Evolutionary conservation across 108 stramenopile genomes (phyloP).

Genomic region (Nannochloropsis salina): DNA sequence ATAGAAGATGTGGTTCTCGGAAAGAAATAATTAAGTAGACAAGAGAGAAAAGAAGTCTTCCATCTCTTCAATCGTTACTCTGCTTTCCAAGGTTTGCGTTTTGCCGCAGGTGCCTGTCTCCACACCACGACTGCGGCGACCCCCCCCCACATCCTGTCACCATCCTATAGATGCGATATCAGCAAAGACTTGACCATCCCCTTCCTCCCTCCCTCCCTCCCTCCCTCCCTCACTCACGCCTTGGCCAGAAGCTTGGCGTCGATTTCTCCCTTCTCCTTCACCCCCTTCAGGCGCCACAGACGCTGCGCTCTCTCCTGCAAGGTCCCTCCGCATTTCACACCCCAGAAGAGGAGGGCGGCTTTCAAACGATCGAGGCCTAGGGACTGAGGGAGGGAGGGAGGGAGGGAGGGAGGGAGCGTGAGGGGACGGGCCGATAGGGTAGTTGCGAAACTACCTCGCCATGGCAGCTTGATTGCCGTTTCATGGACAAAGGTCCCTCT

Average conservation of each 20-base stretch:
- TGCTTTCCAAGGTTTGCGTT: too few species aligned
- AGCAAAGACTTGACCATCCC: not conserved
- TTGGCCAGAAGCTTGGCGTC: not conserved
- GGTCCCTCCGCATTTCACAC: not conserved
- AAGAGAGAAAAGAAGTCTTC: too few species aligned
- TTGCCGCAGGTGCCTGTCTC: too few species aligned
- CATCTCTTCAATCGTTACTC: too few species aligned
- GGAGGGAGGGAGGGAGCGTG: not conserved
- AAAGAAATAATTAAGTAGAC: too few species aligned
- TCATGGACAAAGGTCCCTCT: too few species aligned
- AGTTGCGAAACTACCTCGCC: not conserved
- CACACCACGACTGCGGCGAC: too few species aligned
- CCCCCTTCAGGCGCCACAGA: not conserved
- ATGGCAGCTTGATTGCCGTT: not conserved
- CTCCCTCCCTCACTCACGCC: not conserved
- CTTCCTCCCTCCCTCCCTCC: not conserved
- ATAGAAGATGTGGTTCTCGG: too few species aligned
- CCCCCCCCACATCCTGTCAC: too few species aligned
- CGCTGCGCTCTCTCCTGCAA: not conserved
- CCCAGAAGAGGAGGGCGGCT: not conserved
- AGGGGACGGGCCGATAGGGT: not conserved
- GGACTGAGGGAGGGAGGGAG: constrained; percentile 5
- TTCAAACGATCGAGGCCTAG: not conserved
- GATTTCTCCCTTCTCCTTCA: not conserved
- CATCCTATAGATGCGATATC: too few species aligned